phyloP scores from a whole-genome alignment of 768 basidiomycete species.

The Sarcomyxa edulis region DNA sequence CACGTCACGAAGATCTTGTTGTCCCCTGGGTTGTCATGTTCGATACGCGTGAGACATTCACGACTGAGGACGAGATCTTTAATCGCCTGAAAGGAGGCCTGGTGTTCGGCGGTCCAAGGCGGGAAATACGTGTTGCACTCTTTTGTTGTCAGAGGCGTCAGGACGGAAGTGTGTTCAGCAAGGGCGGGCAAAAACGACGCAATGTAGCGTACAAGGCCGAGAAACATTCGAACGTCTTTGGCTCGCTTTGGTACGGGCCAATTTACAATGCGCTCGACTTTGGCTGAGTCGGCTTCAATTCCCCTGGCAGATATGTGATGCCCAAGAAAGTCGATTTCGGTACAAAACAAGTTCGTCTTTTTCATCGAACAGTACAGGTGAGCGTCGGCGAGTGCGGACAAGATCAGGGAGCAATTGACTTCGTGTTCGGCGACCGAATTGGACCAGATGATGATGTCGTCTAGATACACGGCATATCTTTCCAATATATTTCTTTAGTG shows the following conservation, averaged over 20 bases:
- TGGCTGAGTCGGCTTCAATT: conserved; percentile 11
- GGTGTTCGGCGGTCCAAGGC: background rate
- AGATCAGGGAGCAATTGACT: too few species aligned
- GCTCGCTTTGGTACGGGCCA: conserved; percentile 19
- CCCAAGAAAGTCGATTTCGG: too few species aligned
- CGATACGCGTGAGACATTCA: conserved; percentile 21
- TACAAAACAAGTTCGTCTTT: conserved; percentile 12
- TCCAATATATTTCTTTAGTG: too few species aligned
- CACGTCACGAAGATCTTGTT: conserved; percentile 23
- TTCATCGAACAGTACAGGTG: conserved; percentile 14
- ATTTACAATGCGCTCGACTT: conserved; percentile 19
- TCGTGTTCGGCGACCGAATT: too few species aligned
- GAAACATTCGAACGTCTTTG: conserved; percentile 3
- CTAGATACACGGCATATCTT: too few species aligned
- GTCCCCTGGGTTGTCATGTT: conserved; percentile 19
- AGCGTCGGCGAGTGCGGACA: too few species aligned
- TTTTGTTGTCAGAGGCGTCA: too few species aligned
- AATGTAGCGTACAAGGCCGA: background rate
- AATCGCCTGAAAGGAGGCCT: background rate
- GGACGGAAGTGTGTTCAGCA: too few species aligned
- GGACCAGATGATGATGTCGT: too few species aligned
- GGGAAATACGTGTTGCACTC: conserved; percentile 9
- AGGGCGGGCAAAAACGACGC: background rate
- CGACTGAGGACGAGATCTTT: too few species aligned
- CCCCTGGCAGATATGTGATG: too few species aligned